Conservation (phyloP, 164 flowering plant species). For the Vitis labrusca region DNA sequence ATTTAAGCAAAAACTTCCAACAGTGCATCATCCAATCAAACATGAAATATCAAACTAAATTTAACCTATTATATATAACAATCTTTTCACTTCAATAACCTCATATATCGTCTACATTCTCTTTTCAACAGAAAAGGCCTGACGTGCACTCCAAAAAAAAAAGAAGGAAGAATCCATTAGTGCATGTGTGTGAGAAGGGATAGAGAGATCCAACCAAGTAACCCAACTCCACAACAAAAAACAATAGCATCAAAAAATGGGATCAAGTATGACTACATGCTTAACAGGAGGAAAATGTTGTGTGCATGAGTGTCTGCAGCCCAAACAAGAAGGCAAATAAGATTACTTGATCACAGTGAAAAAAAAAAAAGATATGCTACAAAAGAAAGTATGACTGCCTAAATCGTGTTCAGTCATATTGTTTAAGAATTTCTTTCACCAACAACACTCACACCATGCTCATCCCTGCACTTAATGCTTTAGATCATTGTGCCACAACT, state of each 20-base stretch:
- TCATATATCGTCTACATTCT: not conserved
- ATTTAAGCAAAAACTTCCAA: not conserved
- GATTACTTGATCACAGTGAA: not conserved
- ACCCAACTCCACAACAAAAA: no score
- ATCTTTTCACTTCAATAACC: not conserved
- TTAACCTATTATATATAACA: not conserved
- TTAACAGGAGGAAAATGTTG: no score
- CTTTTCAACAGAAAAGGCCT: not conserved
- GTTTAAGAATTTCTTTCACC: not conserved
- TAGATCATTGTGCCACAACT: not conserved
- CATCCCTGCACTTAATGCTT: not conserved
- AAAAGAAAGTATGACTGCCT: not conserved
- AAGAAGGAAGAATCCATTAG: no score
- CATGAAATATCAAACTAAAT: not conserved
- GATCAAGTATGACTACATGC: no score
- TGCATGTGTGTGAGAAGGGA: no score
- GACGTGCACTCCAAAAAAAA: no score
- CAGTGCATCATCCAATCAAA: not conserved
- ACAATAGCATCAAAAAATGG: no score
- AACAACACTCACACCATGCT: not conserved
- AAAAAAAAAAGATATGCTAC: no score
- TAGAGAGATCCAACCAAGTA: no score
- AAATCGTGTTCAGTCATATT: not conserved
- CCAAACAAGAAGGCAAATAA: constrained; percentile 4
- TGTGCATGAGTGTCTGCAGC: constrained; percentile 31